Percentiles rank a stretch among this genome's conserved stretches.
phyloP scores from a whole-genome alignment of 176 grass and related monocot species.

The Tillandsia leiboldiana region DNA sequence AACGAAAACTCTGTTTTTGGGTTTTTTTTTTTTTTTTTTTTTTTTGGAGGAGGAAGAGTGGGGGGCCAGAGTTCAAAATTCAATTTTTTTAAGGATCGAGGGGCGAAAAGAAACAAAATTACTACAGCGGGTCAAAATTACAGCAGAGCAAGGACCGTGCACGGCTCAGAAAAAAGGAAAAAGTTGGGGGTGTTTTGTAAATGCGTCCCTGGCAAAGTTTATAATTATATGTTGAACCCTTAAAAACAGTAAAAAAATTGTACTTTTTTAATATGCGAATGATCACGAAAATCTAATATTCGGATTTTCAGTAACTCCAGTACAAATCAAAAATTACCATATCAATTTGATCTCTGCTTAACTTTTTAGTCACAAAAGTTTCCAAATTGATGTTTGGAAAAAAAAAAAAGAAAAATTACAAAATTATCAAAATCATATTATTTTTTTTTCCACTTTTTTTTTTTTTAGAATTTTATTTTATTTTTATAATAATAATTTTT shows the following conservation, averaged over 20 bases:
- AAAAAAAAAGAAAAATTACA: no score
- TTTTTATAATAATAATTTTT: background rate
- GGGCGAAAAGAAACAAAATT: background rate
- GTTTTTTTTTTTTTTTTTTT: no score
- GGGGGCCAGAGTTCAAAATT: background rate
- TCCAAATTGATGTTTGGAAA: no score
- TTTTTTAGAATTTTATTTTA: background rate
- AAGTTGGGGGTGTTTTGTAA: background rate
- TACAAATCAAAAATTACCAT: no score
- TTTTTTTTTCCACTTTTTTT: background rate
- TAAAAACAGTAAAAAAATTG: background rate
- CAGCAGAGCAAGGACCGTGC: background rate
- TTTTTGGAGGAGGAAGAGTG: background rate
- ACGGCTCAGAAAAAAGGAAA: background rate
- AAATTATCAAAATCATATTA: no score
- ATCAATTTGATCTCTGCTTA: no score
- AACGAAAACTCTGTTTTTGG: background rate
- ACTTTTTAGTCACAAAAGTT: no score
- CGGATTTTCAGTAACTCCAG: no score
- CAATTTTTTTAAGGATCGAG: background rate
- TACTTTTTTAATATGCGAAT: no score
- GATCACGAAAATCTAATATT: no score
- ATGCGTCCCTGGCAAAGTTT: no score
- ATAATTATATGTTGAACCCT: no score
- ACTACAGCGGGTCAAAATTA: background rate